These are phyloP conservation scores for Candida rishiriensis DNA, from an alignment of 805 yeast species.

Conservation along the genomic window DNA sequence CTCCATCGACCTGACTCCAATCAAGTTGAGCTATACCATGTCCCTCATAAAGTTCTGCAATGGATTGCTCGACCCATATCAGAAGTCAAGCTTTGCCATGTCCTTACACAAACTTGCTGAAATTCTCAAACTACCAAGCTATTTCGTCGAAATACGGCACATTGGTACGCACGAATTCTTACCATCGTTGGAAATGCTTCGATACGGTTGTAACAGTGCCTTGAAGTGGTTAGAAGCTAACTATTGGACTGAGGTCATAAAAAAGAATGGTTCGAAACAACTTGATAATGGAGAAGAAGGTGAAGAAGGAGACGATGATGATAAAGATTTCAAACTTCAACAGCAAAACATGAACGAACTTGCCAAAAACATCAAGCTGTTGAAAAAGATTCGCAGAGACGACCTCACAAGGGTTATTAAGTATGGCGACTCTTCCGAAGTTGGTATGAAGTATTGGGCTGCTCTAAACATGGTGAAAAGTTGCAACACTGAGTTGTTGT, in stretches of 20 bases:
- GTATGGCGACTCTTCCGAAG: conserved; percentile 39
- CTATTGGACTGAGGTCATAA: conserved; percentile 57
- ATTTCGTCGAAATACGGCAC: conserved; percentile 87
- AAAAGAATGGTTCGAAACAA: conserved; percentile 11
- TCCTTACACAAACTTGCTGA: conserved; percentile 75
- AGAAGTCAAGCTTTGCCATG: conserved; percentile 71
- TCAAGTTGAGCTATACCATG: conserved; percentile 62
- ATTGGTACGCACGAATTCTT: conserved; percentile 84
- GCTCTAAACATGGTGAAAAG: conserved; percentile 26
- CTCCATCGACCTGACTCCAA: conserved; percentile 28
- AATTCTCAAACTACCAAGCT: conserved; percentile 62
- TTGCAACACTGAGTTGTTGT: conserved; percentile 13
- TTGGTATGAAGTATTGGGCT: conserved; percentile 40
- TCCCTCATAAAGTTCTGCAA: conserved; percentile 82
- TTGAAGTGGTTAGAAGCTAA: conserved; percentile 68
- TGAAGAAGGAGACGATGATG: conserved; percentile 10
- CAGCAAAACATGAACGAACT: conserved; percentile 10
- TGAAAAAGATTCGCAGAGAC: conserved; percentile 46
- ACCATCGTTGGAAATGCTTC: conserved; percentile 66
- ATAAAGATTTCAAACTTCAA: too few relatives aligned
- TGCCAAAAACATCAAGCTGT: conserved; percentile 38
- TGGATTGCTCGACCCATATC: conserved; percentile 84
- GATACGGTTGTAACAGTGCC: conserved; percentile 56
- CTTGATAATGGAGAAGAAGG: conserved; percentile 20
- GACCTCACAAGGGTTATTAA: conserved; percentile 36